A percentile compares a stretch with the other conserved stretches of the same genome.
These are phyloP conservation scores for Crucihimalaya himalaica DNA, from an alignment of 345 rosid species.

Conservation along the genomic window DNA sequence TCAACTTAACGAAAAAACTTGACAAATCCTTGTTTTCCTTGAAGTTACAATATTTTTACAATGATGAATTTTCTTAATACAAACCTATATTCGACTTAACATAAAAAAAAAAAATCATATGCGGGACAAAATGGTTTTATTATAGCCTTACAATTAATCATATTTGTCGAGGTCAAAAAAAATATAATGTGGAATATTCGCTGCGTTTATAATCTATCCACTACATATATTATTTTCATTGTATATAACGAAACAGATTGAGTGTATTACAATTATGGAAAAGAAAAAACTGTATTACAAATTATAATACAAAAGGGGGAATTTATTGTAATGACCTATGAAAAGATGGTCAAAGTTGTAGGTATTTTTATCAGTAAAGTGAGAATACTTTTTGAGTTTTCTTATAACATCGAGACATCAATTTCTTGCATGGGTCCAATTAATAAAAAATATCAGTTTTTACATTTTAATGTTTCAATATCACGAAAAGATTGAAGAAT, in stretches of 20 bases:
- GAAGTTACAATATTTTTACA: too few species aligned
- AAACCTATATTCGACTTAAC: too few species aligned
- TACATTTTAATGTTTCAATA: neutral
- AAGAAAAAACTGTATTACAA: neutral
- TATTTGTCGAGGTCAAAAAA: too few species aligned
- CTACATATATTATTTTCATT: neutral
- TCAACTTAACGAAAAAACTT: too few species aligned
- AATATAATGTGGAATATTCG: too few species aligned
- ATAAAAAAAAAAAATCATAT: neutral
- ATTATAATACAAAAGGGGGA: neutral
- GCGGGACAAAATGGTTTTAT: neutral
- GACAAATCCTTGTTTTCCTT: too few species aligned
- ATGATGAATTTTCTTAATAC: too few species aligned
- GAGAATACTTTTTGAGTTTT: constrained; percentile 16
- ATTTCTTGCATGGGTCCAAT: constrained; percentile 24
- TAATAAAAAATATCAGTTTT: neutral
- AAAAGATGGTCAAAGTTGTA: constrained; percentile 40
- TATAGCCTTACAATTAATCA: neutral
- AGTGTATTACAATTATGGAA: neutral
- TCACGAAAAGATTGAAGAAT: neutral
- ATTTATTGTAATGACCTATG: constrained; percentile 7
- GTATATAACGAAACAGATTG: neutral
- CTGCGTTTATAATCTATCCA: neutral
- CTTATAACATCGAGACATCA: constrained; percentile 20
- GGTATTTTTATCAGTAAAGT: constrained; percentile 10